Evolutionary conservation across 2,329 filamentous ascomycete genomes (phyloP).

Genomic region (Ophiostoma novo-ulmi): DNA sequence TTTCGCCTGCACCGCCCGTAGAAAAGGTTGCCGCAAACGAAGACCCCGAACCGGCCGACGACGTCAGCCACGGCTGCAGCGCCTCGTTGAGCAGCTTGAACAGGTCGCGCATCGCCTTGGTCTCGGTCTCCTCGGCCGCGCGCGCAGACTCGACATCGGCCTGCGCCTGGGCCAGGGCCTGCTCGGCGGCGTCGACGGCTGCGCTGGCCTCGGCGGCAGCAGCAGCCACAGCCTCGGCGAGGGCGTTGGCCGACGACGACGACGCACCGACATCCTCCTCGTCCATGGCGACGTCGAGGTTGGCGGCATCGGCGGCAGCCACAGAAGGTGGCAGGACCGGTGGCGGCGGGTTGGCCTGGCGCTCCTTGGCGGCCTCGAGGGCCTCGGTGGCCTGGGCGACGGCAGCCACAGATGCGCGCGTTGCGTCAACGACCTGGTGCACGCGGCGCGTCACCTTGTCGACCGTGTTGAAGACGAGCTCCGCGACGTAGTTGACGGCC

Average conservation of each 20-base stretch:
- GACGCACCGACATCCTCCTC: slow-evolving; percentile 25
- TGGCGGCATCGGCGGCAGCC: slow-evolving; percentile 30
- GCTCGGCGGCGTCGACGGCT: slow-evolving; percentile 25
- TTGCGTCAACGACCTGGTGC: slow-evolving; percentile 63
- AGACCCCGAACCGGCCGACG: slow-evolving; percentile 67
- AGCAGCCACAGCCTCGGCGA: slow-evolving; percentile 37
- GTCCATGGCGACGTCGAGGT: slow-evolving; percentile 38
- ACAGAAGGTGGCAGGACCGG: slow-evolving; percentile 2
- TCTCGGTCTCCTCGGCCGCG: slow-evolving; percentile 63
- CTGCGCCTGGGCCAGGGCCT: slow-evolving; percentile 34
- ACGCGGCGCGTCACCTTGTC: slow-evolving; percentile 84
- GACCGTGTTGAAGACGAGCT: slow-evolving; percentile 84
- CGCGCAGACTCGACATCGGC: slow-evolving; percentile 41
- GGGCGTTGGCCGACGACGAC: slow-evolving; percentile 29
- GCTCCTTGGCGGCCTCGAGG: slow-evolving; percentile 34
- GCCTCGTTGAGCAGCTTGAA: slow-evolving; percentile 78
- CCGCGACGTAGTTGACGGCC: slow-evolving; percentile 72
- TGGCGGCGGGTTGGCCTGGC: slow-evolving; percentile 38
- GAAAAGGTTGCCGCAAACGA: slow-evolving; percentile 41
- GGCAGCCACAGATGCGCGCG: slow-evolving; percentile 31
- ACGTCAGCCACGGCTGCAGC: slow-evolving; percentile 65
- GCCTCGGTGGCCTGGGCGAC: slow-evolving; percentile 30
- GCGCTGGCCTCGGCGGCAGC: slow-evolving; percentile 25
- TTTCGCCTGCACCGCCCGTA: slow-evolving; percentile 45
- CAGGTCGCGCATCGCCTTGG: slow-evolving; percentile 68